Percentiles rank a stretch among this genome's conserved stretches.
Evolutionary conservation across 768 basidiomycete species (phyloP).

Genomic region (Porpolomopsis calyptriformis): DNA sequence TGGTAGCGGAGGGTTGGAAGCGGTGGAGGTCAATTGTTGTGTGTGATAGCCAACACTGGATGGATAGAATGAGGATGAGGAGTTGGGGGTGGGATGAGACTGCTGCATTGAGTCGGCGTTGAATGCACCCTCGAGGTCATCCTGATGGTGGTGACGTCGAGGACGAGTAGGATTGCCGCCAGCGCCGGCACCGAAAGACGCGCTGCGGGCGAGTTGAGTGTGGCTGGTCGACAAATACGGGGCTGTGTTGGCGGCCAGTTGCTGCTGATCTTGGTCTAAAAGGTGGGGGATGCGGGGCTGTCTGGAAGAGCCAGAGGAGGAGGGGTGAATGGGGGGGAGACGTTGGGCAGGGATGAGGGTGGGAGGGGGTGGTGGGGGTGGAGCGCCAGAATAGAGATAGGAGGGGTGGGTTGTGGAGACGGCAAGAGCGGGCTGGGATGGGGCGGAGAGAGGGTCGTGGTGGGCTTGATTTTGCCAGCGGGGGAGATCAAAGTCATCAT

Average conservation of each 20-base stretch:
- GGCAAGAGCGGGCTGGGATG: slow-evolving; percentile 40
- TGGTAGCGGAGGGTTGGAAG: slow-evolving; percentile 27
- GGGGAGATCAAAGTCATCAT: slow-evolving; percentile 79
- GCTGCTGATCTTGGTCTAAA: slow-evolving; percentile 52
- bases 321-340: slow-evolving; percentile 41
- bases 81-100: slow-evolving; percentile 26
- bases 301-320: slow-evolving; percentile 29
- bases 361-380: slow-evolving; percentile 43
- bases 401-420: slow-evolving; percentile 35
- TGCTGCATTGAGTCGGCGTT: slow-evolving; percentile 29
- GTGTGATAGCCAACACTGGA: slow-evolving; percentile 48
- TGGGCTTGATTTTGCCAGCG: slow-evolving; percentile 57
- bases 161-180: slow-evolving; percentile 31
- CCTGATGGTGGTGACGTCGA: slow-evolving; percentile 58
- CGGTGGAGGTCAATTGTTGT: slow-evolving; percentile 28
- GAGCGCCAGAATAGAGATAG: slow-evolving; percentile 42
- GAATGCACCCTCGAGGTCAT: slow-evolving; percentile 52
- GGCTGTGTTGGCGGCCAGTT: slow-evolving; percentile 30
- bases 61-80: slow-evolving; percentile 39
- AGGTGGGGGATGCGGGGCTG: slow-evolving; percentile 59
- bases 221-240: slow-evolving; percentile 44
- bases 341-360: slow-evolving; percentile 34
- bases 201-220: slow-evolving; percentile 51
- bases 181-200: slow-evolving; percentile 47
- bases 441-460: slow-evolving; percentile 45